Base-by-base conservation (phyloP, 2,329 filamentous ascomycete genomes). In the Mollisia scopiformis region DNA sequence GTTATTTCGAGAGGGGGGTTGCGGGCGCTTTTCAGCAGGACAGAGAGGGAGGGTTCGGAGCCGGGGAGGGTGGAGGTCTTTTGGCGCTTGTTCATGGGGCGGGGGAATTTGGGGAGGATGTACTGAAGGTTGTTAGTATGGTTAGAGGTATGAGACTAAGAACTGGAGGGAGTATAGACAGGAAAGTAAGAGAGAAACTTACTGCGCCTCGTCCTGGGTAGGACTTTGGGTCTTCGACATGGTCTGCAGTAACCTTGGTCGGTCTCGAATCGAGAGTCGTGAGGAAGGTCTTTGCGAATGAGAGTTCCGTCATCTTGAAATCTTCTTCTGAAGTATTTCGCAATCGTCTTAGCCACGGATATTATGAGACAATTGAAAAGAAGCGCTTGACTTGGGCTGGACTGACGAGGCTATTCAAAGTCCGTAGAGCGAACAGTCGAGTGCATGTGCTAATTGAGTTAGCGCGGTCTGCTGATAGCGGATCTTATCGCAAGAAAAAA, bases 271-370 rank as follows among this genome's bases (percentile, higher is more conserved):
- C 92, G 64, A 98, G 85, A 23, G 87, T 84, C 55, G 88, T 81
- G 68, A 99, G 87, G 77, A 96, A 97, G 31, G 86, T 83, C 77
- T 90, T 92, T 69, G 92, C 90, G 76, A 97, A 98, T 54, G 87
- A 80, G 62, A 93, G 78, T 83, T 97, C 93, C n/a, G 89, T 83
- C 90, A 93, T 93, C 67, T 70, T 81, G 68, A 13, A 3, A 31
- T n/a, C 28, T 50, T 10, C 43, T 31, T 21, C 19, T 2, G 3
- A 16, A 13, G 11, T 25, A 49, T 6, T 25, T 16, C 28, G 43
- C 8, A 28, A 27, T 11, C 13, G n/a, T n/a, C n/a, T n/a, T n/a
- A 30, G 19, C 19, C 16, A 28, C 4, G 2, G 2, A 23, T 49
- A 7, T 41, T 28, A 4, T 27, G 16, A 41, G 19, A 37, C 52